Conservation (phyloP, 1,139 yeast genomes). For the Blastobotrys indianensis region DNA sequence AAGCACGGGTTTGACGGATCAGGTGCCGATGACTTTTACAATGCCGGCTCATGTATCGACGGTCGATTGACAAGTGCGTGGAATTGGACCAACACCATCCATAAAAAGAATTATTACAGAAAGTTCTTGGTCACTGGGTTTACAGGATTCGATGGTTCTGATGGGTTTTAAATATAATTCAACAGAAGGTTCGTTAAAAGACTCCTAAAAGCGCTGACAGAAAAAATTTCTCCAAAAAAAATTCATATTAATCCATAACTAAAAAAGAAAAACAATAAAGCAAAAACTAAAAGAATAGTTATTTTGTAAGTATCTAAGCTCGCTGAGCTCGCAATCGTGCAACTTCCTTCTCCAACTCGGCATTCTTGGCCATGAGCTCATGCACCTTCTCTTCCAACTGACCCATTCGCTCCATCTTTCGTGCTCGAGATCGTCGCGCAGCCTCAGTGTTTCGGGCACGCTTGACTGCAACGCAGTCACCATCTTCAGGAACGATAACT, state of each 20-base stretch:
- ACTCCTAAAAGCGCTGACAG: neutral
- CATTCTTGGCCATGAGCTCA: constrained; percentile 42
- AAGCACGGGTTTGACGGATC: constrained; percentile 71
- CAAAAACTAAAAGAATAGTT: constrained; percentile 1
- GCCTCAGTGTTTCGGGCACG: constrained; percentile 98
- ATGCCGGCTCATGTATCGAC: constrained; percentile 76
- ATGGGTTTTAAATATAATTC: constrained; percentile 38
- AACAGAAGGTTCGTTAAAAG: neutral
- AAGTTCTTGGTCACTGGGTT: constrained; percentile 63
- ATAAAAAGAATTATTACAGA: constrained; percentile 58
- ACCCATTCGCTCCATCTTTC: constrained; percentile 89
- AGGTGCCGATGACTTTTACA: constrained; percentile 72
- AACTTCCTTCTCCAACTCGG: constrained; percentile 24
- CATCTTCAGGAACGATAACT: constrained; percentile 45
- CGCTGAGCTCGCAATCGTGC: constrained; percentile 6
- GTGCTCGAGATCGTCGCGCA: constrained; percentile 93
- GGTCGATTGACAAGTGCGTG: constrained; percentile 73
- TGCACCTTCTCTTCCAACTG: constrained; percentile 82
- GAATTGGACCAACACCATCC: constrained; percentile 68
- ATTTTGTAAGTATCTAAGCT: neutral
- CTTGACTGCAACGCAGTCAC: constrained; percentile 62
- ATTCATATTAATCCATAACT: neutral
- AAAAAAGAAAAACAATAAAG: neutral
- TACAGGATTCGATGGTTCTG: constrained; percentile 67
- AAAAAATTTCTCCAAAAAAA: neutral